Base-by-base conservation (phyloP, 768 basidiomycete genomes). In the Rubroboletus pulcherrimus region DNA sequence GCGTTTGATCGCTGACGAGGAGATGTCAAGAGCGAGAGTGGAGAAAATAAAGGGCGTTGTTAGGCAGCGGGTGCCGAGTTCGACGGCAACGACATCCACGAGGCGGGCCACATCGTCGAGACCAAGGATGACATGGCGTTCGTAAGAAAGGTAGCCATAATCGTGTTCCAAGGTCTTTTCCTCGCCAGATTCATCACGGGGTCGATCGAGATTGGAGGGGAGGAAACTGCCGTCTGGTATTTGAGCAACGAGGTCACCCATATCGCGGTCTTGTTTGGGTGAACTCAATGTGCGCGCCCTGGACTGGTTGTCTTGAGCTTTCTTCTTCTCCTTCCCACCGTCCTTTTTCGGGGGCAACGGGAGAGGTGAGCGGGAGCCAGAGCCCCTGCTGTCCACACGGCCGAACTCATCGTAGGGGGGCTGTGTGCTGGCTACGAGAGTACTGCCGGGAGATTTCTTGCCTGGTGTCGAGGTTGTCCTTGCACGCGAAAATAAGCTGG, bases 1-100 rank as follows among this genome's bases (percentile, higher is more conserved):
- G 48, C 86, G 77, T 63, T 81, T 86, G 63, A 93, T 84, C 34
- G 85, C 81, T n/a, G 84, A 75, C 7, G 85, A 75, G 41, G 84
- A 88, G 40, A 95, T 78, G 64, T 97, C 94, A 57, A 98, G 83
- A 15, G 93, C 93, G 61, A 88, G 83, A 30, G 83, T 84, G 37
- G 91, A 91, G 76, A 98, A 96, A 58, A 98, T 85, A 73, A 97
- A 87, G 21, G 95, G 94, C 4, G 91, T 93, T 21, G 87, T 86
- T 57, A 97, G 79, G 63, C 86, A 89, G 63, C 89, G 79, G 52
- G 81, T 77, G 59, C 79, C 79, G 53, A 93, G 82, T 72, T 91
- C 89, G 51, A 82, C 77, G 45, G 83, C 79, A 53, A 91, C 74
- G 55, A 84, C 82, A 41, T 81, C 78, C n/a, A 91, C 86, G 45